Conservation (phyloP, 345 rosid species). For the Acer negundo region DNA sequence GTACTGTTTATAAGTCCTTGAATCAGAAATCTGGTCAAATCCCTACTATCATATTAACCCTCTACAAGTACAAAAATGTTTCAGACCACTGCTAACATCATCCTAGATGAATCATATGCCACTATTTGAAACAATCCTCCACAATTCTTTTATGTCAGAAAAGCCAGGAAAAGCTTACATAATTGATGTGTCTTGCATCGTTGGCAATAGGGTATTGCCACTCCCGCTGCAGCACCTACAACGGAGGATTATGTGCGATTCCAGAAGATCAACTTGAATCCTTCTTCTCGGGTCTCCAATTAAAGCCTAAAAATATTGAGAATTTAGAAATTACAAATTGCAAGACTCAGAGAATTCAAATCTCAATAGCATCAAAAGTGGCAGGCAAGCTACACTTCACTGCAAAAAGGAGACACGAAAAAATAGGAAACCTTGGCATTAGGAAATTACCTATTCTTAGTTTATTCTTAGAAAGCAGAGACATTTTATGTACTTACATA, state of each 20-base stretch:
- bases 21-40: neutral
- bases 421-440: neutral
- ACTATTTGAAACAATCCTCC: neutral
- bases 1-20: neutral
- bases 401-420: neutral
- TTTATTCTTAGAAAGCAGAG: slow-evolving; percentile 7
- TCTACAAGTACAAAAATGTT: neutral
- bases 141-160: slow-evolving; percentile 1
- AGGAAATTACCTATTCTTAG: neutral
- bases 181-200: slow-evolving; percentile 87
- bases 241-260: slow-evolving; percentile 55
- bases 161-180: slow-evolving; percentile 53
- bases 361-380: slow-evolving; percentile 11
- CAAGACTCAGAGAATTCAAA: neutral
- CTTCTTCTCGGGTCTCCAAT: slow-evolving; percentile 87
- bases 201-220: slow-evolving; percentile 46
- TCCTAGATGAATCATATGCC: neutral
- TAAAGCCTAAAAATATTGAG: slow-evolving; percentile 56
- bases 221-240: slow-evolving; percentile 73
- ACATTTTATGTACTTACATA: neutral
- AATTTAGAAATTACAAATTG: slow-evolving; percentile 3
- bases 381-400: neutral
- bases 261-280: slow-evolving; percentile 87
- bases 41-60: neutral
- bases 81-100: neutral